phyloP scores from a whole-genome alignment of 768 basidiomycete species.

The Lentinus tigrinus region DNA sequence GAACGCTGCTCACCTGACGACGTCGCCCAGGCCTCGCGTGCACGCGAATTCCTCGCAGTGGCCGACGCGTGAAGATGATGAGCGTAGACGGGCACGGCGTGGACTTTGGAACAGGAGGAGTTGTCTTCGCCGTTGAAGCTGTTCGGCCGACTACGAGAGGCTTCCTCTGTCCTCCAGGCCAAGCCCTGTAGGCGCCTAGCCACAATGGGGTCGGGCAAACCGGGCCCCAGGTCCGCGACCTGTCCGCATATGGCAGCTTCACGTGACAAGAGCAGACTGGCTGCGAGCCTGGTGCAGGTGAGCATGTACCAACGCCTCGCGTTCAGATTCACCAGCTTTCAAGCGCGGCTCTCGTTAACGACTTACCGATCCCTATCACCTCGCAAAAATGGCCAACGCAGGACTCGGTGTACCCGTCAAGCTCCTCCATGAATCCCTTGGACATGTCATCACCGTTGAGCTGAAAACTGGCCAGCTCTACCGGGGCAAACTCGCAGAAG shows the following conservation, averaged over 20 bases:
- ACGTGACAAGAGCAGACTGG: not conserved
- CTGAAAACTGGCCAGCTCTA: conserved; percentile 97
- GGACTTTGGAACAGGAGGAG: too few relatives aligned
- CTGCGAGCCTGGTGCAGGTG: conserved; percentile 11
- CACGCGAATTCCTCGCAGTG: too few relatives aligned
- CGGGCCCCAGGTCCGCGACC: too few relatives aligned
- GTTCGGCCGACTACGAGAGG: too few relatives aligned
- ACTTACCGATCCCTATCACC: not conserved
- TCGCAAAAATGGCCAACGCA: conserved; percentile 40
- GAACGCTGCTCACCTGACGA: too few relatives aligned
- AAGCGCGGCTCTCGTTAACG: not conserved
- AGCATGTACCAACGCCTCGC: conserved; percentile 1
- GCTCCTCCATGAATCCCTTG: conserved; percentile 92
- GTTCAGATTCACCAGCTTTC: conserved; percentile 3
- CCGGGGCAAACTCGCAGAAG: conserved; percentile 95
- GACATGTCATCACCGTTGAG: conserved; percentile 97
- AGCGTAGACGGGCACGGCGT: too few relatives aligned
- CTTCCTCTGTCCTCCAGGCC: too few relatives aligned
- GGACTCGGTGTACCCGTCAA: conserved; percentile 94
- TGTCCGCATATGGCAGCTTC: not conserved
- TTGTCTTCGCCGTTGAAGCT: too few relatives aligned
- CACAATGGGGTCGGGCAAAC: too few relatives aligned
- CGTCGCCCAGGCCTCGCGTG: too few relatives aligned
- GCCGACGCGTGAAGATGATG: too few relatives aligned
- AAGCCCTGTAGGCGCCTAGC: too few relatives aligned